Base-by-base conservation (phyloP, 495 filamentous ascomycete genomes). In the Daldinia caldariorum region DNA sequence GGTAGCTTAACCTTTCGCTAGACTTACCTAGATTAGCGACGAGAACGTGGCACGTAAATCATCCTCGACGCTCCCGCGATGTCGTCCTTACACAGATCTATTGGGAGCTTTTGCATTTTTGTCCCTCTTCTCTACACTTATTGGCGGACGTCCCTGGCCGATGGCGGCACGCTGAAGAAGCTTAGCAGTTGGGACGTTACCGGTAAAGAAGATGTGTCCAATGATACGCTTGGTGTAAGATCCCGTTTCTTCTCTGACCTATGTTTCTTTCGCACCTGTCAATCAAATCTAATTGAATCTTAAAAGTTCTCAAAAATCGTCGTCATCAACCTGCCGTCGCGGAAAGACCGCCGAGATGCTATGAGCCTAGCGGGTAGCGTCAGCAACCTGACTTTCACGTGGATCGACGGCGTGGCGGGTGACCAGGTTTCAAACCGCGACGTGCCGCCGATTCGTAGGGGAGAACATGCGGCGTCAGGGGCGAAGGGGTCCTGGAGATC, bases 321-420 rank as follows among this genome's bases (percentile, higher is more conserved):
- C 67, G 87, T 88, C 50, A 84, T 91, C 54, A 88, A 86, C 51
- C 78, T 91, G 32, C 84, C 86, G 4, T 79, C 82, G 20, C 82
- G 89, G 18, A 83, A 84, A 7, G 89, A 91, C 66, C 86, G 89
- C 32, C 85, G 87, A 22, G 88, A 92, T 80, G 86, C 82, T 9
- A 80, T 90, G 56, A 77, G 79, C 2, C 74, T 89, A 2, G 81
- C 84, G 1, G 83, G 88, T 4, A 83, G 83, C 1, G 70, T 87
- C 1, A 83, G 79, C 10, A 82, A 83, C 10, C 76, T 91, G 20
- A 78, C 80, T 5, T 74, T 89, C 2, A 84, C 86, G 1, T 88
- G 85, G 74, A 74, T 90, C 13, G 79, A 85, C 41, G 89, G 87
- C 0, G 79, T 86, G 0, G 51, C 72, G 8, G 85, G 86, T 0